A percentile compares a stretch with the other conserved stretches of the same genome.
These are phyloP conservation scores for Pistacia vera DNA, from an alignment of 345 rosid species.

Conservation along the genomic window DNA sequence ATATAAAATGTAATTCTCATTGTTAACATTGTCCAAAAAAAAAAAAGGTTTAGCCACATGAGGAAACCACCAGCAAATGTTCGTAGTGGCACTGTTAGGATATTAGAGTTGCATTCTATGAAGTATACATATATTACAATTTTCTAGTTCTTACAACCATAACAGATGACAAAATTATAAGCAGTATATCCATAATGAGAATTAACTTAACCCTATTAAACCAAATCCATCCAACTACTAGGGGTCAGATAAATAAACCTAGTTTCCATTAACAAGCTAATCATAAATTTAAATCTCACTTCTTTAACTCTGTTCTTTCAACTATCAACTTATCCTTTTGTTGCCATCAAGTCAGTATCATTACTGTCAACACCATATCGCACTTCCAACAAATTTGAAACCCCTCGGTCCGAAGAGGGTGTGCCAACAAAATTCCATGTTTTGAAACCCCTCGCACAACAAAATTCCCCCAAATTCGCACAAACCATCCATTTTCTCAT, in stretches of 20 bases:
- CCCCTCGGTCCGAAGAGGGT: no score
- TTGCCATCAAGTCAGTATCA: background rate
- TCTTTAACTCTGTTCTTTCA: background rate
- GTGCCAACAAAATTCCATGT: no score
- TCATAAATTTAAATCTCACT: background rate
- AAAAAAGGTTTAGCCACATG: background rate
- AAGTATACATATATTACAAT: background rate
- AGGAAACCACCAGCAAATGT: background rate
- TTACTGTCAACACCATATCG: background rate
- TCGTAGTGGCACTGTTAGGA: background rate
- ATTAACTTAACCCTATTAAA: background rate
- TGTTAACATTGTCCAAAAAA: no score
- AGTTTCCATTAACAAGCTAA: background rate
- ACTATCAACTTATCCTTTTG: background rate
- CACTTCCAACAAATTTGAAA: no score
- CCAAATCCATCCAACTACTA: background rate
- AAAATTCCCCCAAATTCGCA: no score
- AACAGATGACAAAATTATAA: background rate
- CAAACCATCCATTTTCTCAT: no score
- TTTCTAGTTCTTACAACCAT: background rate
- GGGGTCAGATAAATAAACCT: background rate
- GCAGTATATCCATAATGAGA: background rate
- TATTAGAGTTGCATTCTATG: background rate
- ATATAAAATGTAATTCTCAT: no score
- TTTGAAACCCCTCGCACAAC: no score